Percentiles rank a stretch among this genome's conserved stretches.
Evolutionary conservation across 2,329 filamentous ascomycete genomes (phyloP).

Genomic region (Penicillium sp.): DNA sequence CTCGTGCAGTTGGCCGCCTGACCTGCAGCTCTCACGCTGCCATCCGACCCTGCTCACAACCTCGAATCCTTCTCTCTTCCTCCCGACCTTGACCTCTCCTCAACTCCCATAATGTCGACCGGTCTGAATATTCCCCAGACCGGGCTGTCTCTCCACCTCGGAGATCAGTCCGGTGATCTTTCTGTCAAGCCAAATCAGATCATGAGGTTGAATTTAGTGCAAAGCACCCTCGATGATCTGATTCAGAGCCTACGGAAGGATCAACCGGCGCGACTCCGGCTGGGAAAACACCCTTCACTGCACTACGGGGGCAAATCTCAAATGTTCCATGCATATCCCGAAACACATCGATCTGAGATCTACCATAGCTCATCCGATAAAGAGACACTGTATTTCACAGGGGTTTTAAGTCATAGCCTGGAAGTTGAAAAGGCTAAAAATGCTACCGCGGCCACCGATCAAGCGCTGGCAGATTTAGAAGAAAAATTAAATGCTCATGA

Average conservation of each 20-base stretch:
- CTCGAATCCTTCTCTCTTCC: conserved; percentile 15
- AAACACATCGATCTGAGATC: conserved; percentile 58
- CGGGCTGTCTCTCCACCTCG: conserved; percentile 42
- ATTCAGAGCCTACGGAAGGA: conserved; percentile 45
- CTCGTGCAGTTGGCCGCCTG: conserved; percentile 39
- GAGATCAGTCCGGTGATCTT: conserved; percentile 33
- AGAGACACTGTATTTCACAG: conserved; percentile 55
- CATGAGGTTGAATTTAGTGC: conserved; percentile 49
- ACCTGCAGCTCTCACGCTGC: conserved; percentile 42
- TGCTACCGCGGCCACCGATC: conserved; percentile 57
- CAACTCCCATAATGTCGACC: conserved; percentile 32
- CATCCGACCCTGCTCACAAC: conserved; percentile 30
- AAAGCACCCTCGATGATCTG: conserved; percentile 48
- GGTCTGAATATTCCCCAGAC: conserved; percentile 38
- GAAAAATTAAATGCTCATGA: conserved; percentile 60
- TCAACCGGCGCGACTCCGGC: conserved; percentile 46
- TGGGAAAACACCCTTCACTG: conserved; percentile 55
- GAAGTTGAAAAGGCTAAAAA: conserved; percentile 56
- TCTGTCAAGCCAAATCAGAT: conserved; percentile 42
- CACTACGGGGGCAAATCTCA: conserved; percentile 59
- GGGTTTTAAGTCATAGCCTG: conserved; percentile 58
- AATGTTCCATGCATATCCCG: conserved; percentile 53
- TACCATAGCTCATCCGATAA: conserved; percentile 50
- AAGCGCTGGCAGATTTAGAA: conserved; percentile 59
- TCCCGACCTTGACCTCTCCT: conserved; percentile 9